Base-by-base conservation (phyloP, 164 flowering plant species). In the Chimonanthus praecox region DNA sequence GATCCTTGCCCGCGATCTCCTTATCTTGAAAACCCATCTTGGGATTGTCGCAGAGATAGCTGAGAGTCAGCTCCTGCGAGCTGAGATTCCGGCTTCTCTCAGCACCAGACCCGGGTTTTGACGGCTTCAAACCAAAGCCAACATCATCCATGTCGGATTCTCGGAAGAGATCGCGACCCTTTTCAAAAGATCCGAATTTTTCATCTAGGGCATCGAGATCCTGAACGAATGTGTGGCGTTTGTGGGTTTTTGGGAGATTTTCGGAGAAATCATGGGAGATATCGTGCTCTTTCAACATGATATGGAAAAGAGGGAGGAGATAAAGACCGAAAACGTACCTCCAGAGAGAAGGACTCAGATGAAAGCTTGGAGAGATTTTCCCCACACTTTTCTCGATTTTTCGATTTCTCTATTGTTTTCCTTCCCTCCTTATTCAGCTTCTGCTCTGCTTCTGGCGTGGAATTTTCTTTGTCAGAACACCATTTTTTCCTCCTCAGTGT, bases 11-110 rank as follows among this genome's bases (percentile, higher is more conserved):
- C 7, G 84, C 58, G 66, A 73, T 47, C 69, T 83, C 88, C 49
- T 84, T 85, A 47, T 82, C 92, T 16, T 64, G 72, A 71, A 84
- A 73, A 65, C 80, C 92, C 73, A 80, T 61, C 67, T 86, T 90
- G 44, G 85, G 72, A 78, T 84, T 87, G 3, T 91, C 98, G 73
- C 98, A 92, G 18, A 93, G 88, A 76, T 91, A 91, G 80, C 95
- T 91, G 8, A 91, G 78, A 68, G 97, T 93, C 18, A 93, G 86
- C 81, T 93, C 98, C 70, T 88, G 92, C 18, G 85, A 82, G 9
- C 85, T 82, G 7, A 80, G 75, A 74, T 73, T 83, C 11, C 85
- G 87, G 7, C 68, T 72, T 76, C 77, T 86, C 13, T 47, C 60
- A 2, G 9, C 21, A 16, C 11, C 54, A 7, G 61, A 21, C 16